phyloP scores from a whole-genome alignment of 75 land plant genomes.

The Cryptomeria japonica region DNA sequence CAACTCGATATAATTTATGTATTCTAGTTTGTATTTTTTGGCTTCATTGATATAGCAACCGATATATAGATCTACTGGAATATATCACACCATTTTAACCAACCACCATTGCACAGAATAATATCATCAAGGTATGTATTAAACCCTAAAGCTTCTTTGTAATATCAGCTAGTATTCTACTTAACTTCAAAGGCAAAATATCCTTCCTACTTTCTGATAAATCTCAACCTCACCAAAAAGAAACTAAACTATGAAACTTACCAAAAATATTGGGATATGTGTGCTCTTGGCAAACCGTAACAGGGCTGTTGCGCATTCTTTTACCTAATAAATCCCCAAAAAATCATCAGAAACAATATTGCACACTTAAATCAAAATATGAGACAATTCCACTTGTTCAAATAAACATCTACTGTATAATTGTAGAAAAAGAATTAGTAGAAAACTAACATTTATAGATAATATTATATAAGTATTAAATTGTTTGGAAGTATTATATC shows the following conservation, averaged over 20 bases:
- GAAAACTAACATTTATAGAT: background rate
- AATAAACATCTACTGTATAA: background rate
- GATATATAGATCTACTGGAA: background rate
- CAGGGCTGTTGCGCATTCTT: conserved; percentile 85
- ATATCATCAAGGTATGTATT: background rate
- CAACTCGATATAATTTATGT: background rate
- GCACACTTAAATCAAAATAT: background rate
- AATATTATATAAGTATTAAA: background rate
- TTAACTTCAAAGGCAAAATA: background rate
- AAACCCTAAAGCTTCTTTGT: background rate
- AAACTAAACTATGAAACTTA: conserved; percentile 21
- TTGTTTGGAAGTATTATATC: background rate
- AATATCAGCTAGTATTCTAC: background rate
- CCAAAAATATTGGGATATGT: conserved; percentile 81
- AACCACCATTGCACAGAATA: background rate
- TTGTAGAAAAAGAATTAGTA: background rate
- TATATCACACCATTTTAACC: background rate
- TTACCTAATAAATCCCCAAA: conserved; percentile 50
- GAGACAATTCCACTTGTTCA: background rate
- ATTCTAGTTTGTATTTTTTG: background rate
- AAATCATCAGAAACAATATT: background rate
- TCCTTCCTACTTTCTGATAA: background rate
- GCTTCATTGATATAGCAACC: background rate
- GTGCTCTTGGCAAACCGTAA: conserved; percentile 74
- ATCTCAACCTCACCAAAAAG: background rate